These are phyloP conservation scores for Plasmodium sp. DNA, from an alignment of 169 alveolate genomes.

Conservation along the genomic window DNA sequence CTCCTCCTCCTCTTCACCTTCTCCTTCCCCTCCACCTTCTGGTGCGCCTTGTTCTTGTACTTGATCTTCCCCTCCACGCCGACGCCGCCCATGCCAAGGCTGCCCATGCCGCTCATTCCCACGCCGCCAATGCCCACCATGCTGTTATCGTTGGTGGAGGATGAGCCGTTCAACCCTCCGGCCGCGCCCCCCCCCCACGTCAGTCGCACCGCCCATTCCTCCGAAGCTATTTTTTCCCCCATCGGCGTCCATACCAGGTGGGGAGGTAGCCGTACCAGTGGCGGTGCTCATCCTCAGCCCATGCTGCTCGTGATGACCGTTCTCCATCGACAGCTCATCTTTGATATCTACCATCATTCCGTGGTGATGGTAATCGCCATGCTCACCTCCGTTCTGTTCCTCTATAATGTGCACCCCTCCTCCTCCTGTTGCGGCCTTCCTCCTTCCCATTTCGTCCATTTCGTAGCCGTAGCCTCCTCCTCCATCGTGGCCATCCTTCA, in stretches of 20 bases:
- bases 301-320: not conserved
- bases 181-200: not conserved
- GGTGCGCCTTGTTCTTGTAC: not conserved
- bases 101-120: not conserved
- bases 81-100: not conserved
- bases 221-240: not conserved
- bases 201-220: not conserved
- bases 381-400: not conserved
- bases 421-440: not conserved
- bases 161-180: not conserved
- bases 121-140: too few relatives aligned
- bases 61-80: not conserved
- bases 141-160: not conserved
- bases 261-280: not conserved
- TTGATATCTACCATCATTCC: constrained; percentile 10
- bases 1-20: constrained; percentile 14
- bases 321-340: constrained; percentile 10
- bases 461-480: not conserved
- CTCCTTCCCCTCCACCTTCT: constrained; percentile 3
- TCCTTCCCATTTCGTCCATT: not conserved
- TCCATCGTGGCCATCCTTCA: not conserved
- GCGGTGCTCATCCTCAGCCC: not conserved
- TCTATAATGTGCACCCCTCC: not conserved
- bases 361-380: not conserved
- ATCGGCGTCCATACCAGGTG: not conserved